Base-by-base conservation (phyloP, 129 eudicot species). In the Logfia minima region DNA sequence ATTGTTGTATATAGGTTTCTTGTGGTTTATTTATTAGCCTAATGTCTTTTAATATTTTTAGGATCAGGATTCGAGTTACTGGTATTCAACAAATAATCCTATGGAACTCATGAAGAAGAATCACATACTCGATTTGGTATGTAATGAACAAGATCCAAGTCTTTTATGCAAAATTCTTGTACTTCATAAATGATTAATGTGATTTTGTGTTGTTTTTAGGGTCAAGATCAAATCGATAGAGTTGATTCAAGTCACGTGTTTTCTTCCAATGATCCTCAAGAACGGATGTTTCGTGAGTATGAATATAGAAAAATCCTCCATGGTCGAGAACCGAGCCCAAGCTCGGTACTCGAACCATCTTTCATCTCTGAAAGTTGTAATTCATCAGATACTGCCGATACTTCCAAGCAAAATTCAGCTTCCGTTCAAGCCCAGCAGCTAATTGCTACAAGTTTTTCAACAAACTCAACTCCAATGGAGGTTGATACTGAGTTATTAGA, bases 261-360 rank as follows among this genome's bases (percentile, higher is more conserved):
- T 63, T 74, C 83, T 21, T 72, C 85, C 16, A 62, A 75, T 24
- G 59, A 81, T 59, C 76, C 83, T 80, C 77, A 79, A 34, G 83
- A 83, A 74, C 80, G 61, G 60, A 65, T 60, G 61, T 53, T 55
- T 67, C 45, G 28, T 5, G 82, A 74, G 24, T 68, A 77, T 32
- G 88, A 82, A 34, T 75, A 70, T 70, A 79, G 75, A 58, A 82
- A 83, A 43, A 73, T 79, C 71, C 84, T 82, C n/a, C 48, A 81
- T 68, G 74, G 70, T 31, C 88, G 59, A 64, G 86, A 84, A 75
- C 97, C 97, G 0, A 89, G 97, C 81, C 97, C 97, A 8, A 83
- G 70, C 76, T 90, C 98, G 16, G 92, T 87, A 76, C 90, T 93
- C 63, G 98, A 90, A 31, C 87, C 90, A 65, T 86, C 87, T 74